Percentiles rank a stretch among this genome's conserved stretches.
Evolutionary conservation across 2,329 filamentous ascomycete species (phyloP).

Genomic region (Ceratocystis destructans): DNA sequence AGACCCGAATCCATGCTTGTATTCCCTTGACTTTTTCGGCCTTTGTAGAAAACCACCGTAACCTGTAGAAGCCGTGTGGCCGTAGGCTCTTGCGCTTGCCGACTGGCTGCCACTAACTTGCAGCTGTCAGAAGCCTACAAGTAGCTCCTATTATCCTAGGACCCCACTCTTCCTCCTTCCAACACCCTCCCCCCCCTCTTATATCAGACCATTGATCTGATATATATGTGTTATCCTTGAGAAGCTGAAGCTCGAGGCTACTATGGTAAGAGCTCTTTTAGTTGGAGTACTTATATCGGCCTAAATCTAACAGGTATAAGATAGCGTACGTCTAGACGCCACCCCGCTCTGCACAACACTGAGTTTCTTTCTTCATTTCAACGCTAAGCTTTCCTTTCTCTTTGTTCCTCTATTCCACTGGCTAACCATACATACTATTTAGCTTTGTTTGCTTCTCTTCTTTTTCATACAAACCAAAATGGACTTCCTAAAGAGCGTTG

Average conservation of each 20-base stretch:
- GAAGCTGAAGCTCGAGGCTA: neutral
- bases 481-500: constrained; percentile 18
- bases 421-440: neutral
- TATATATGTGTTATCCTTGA: neutral
- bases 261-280: constrained; percentile 1
- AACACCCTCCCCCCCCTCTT: neutral
- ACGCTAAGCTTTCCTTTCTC: neutral
- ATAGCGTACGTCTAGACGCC: neutral
- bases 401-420: neutral
- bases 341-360: neutral
- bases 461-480: neutral
- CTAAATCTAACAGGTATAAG: neutral
- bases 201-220: neutral
- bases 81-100: neutral
- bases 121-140: neutral
- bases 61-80: neutral
- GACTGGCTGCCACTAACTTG: neutral
- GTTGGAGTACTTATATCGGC: neutral
- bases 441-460: neutral
- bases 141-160: neutral
- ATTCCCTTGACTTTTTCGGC: neutral
- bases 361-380: neutral
- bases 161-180: neutral
- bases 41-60: neutral
- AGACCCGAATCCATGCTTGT: neutral